A percentile compares a stretch with the other conserved stretches of the same genome.
Conservation (phyloP, 176 grass and related monocot genomes). For the Aechmea fasciata region DNA sequence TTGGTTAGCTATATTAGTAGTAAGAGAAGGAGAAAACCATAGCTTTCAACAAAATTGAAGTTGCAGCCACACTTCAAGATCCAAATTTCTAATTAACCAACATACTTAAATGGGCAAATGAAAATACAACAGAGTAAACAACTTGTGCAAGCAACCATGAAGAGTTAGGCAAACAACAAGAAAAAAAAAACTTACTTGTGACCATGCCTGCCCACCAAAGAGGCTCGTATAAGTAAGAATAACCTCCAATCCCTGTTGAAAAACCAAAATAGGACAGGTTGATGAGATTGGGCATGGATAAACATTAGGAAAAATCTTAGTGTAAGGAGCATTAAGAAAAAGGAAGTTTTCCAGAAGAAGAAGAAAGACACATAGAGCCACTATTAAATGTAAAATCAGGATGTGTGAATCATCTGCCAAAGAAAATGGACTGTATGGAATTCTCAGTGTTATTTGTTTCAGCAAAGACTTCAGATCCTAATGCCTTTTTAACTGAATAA, state of each 20-base stretch:
- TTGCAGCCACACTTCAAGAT: too few relatives aligned
- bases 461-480: too few relatives aligned
- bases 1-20: too few relatives aligned
- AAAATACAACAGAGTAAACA: slow-evolving; percentile 3
- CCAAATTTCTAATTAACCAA: too few relatives aligned
- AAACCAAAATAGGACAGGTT: neutral
- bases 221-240: neutral
- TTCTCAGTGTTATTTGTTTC: too few relatives aligned
- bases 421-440: too few relatives aligned
- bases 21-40: too few relatives aligned
- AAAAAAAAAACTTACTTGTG: neutral
- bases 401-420: too few relatives aligned
- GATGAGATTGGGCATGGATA: neutral
- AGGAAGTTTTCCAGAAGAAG: neutral
- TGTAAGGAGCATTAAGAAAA: neutral
- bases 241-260: neutral
- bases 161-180: neutral
- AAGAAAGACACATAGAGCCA: too few relatives aligned
- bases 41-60: too few relatives aligned
- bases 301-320: neutral
- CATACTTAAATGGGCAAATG: neutral
- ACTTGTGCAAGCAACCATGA: slow-evolving; percentile 1
- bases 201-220: slow-evolving; percentile 4
- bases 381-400: too few relatives aligned
- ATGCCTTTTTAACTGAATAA: too few relatives aligned